Evolutionary conservation across 495 filamentous ascomycete genomes (phyloP).

Genomic region (Penicillium flavigenum): DNA sequence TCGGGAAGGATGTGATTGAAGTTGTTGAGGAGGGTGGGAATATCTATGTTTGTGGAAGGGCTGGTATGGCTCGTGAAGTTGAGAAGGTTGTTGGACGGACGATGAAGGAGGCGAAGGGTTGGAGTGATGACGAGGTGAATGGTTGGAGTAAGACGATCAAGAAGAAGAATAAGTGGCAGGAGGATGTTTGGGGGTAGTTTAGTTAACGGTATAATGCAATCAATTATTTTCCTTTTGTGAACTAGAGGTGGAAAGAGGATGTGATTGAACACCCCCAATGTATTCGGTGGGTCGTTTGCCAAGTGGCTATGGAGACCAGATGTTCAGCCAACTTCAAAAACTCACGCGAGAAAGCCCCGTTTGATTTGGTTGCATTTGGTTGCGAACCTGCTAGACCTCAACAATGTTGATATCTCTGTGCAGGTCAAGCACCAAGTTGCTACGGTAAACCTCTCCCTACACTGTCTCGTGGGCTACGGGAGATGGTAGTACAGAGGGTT

Average conservation of each 20-base stretch:
- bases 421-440: too few relatives aligned
- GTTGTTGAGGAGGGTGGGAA: constrained; percentile 42
- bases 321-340: too few relatives aligned
- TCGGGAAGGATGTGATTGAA: constrained; percentile 32
- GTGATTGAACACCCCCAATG: too few relatives aligned
- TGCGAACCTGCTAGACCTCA: too few relatives aligned
- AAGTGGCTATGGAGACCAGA: too few relatives aligned
- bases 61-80: constrained; percentile 53
- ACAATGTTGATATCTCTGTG: too few relatives aligned
- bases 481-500: background rate
- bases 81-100: constrained; percentile 35
- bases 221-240: too few relatives aligned
- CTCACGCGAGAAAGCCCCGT: too few relatives aligned
- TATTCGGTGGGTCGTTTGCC: too few relatives aligned
- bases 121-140: constrained; percentile 38
- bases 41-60: constrained; percentile 52
- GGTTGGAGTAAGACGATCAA: constrained; percentile 46
- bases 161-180: constrained; percentile 49
- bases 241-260: too few relatives aligned
- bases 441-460: background rate
- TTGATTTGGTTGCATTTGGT: too few relatives aligned
- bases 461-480: background rate
- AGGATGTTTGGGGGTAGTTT: constrained; percentile 31
- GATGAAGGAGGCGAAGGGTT: constrained; percentile 31
- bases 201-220: background rate